Evolutionary conservation across 116 monocot species (phyloP), one percentile per base, ranked within the genome.

Genomic region (Iris pallida): DNA sequence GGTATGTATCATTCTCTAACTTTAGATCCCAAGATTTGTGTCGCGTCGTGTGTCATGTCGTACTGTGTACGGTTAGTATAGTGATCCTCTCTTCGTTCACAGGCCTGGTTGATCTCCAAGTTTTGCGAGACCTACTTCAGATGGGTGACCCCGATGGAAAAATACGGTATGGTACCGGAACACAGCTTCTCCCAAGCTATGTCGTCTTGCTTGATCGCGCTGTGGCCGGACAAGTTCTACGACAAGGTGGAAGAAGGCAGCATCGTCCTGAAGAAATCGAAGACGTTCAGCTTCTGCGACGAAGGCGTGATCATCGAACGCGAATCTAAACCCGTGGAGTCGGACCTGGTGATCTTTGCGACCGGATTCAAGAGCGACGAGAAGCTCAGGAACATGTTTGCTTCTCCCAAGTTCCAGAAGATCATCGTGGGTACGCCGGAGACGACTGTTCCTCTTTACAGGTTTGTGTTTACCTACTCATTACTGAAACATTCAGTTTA

Each of bases 61-160:
- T n/a, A n/a, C n/a, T n/a, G n/a, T n/a, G n/a, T n/a, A n/a, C n/a
- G n/a, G n/a, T n/a, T 15, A 9, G 15, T 14, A 11, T 49, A 11
- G 11, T 49, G 8, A 52, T 10, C 51, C 2, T 14, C 14, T 46
- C 13, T 45, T 46, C 2, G 11, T 63, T 51, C 1, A 51, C 4
- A 92, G 94, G 78, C 65, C 65, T 94, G 94, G 94, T 7, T 79
- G 18, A 14, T 87, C 6, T 83, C 90, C 9, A 94, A 90, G 65
- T 70, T 87, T 54, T 7, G 55, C 8, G 87, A 90, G 57, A 87
- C 75, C 53, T 91, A 86, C 80, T 76, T 56, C 71, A 83, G 70
- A 62, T 65, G 74, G 61, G 65, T 41, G 30, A 20, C 73, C 10
- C 91, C 95, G 12, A 56, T 96, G 69, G 59, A 76, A 30, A 96